Percentiles rank a stretch among this genome's conserved stretches.
These are phyloP conservation scores for Phialophora macrospora DNA, from an alignment of 2,329 filamentous ascomycete species.

Conservation along the genomic window DNA sequence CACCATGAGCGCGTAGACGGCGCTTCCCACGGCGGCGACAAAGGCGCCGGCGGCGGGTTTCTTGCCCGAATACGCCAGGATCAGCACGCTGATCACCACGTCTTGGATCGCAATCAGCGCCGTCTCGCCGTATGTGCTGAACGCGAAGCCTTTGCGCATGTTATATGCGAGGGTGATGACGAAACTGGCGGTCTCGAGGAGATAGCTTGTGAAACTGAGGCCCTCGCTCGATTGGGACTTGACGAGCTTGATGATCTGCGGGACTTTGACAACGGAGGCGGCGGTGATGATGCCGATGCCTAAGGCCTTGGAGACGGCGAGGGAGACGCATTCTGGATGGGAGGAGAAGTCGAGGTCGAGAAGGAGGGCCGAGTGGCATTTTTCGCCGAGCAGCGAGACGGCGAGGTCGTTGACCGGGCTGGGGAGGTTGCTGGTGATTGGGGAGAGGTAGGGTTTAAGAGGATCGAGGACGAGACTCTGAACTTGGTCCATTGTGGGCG, in stretches of 20 bases:
- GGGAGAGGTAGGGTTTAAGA: constrained; percentile 60
- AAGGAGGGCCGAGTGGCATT: constrained; percentile 85
- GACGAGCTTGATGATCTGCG: constrained; percentile 92
- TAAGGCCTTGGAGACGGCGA: constrained; percentile 88
- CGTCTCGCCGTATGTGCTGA: constrained; percentile 96
- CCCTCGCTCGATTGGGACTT: constrained; percentile 79
- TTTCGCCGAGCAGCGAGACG: constrained; percentile 76
- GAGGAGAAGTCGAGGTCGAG: constrained; percentile 78
- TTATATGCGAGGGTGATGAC: constrained; percentile 93
- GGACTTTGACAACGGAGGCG: constrained; percentile 91
- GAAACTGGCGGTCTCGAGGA: constrained; percentile 87
- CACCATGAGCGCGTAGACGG: constrained; percentile 72
- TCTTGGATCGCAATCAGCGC: constrained; percentile 92
- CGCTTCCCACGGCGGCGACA: constrained; percentile 73
- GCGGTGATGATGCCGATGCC: constrained; percentile 92
- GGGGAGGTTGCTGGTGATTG: constrained; percentile 75
- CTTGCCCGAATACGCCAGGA: constrained; percentile 79
- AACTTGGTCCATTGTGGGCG: constrained; percentile 48
- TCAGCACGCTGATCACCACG: constrained; percentile 82
- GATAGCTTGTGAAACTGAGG: constrained; percentile 86
- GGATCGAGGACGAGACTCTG: constrained; percentile 50
- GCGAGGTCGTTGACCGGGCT: constrained; percentile 74
- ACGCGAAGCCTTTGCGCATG: constrained; percentile 85
- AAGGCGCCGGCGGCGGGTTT: constrained; percentile 73
- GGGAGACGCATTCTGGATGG: constrained; percentile 79